phyloP scores from a whole-genome alignment of 2,329 filamentous ascomycete species.

The Colletotrichum spaethianum region DNA sequence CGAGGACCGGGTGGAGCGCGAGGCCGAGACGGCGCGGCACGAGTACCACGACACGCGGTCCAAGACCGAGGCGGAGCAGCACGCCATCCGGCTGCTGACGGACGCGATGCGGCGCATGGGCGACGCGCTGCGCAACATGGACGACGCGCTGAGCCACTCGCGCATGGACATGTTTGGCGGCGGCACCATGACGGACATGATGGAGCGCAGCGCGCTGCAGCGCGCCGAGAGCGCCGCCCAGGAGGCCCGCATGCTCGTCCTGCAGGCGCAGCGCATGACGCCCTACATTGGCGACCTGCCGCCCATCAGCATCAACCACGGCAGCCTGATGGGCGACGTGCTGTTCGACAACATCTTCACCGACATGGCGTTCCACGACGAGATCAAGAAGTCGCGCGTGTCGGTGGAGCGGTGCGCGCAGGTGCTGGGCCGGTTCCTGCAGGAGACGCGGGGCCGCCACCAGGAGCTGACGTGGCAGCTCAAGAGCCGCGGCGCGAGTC shows the following conservation, averaged over 20 bases:
- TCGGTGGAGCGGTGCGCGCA: constrained; percentile 54
- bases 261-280: constrained; percentile 57
- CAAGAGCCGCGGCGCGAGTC: constrained; percentile 45
- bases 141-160: constrained; percentile 58
- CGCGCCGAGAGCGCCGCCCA: constrained; percentile 60
- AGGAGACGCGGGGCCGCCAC: constrained; percentile 50
- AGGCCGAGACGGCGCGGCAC: constrained; percentile 51
- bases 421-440: constrained; percentile 51
- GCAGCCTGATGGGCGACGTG: constrained; percentile 63
- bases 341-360: constrained; percentile 70
- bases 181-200: constrained; percentile 63
- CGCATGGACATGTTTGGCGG: constrained; percentile 65
- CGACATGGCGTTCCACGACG: constrained; percentile 66
- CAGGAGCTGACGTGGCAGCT: constrained; percentile 51
- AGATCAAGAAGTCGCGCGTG: constrained; percentile 61
- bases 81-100: constrained; percentile 57
- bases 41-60: constrained; percentile 55
- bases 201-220: constrained; percentile 66
- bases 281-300: constrained; percentile 56
- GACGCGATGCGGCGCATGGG: constrained; percentile 55
- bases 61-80: constrained; percentile 56
- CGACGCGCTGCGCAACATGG: constrained; percentile 54
- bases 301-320: constrained; percentile 59
- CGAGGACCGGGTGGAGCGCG: constrained; percentile 64
- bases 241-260: constrained; percentile 56